Conservation (phyloP, 2,329 filamentous ascomycete genomes). For the Neocucurbitaria cava region DNA sequence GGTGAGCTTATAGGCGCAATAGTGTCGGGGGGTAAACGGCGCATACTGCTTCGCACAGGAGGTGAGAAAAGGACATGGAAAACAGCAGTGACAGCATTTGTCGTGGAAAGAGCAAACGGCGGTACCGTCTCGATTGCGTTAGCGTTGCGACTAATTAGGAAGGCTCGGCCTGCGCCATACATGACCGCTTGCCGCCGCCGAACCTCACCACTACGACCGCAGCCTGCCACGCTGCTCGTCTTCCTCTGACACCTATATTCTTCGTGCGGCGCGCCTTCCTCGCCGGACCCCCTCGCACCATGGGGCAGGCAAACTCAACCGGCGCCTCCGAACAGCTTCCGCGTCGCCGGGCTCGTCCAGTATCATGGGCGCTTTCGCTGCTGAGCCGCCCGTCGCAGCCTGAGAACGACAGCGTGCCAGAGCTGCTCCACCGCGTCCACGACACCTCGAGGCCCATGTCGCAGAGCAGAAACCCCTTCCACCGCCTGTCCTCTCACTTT, state of each 20-base stretch:
- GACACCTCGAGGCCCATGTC: conserved; percentile 26
- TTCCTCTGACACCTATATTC: conserved; percentile 2
- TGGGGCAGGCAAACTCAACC: conserved; percentile 50
- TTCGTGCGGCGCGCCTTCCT: conserved; percentile 26
- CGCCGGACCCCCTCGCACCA: conserved; percentile 38
- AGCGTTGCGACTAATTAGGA: conserved; percentile 6
- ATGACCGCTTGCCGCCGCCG: conserved; percentile 17
- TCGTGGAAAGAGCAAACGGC: conserved; percentile 5
- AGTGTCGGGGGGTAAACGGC: background rate
- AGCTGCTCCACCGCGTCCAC: conserved; percentile 23
- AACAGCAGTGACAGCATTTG: no score
- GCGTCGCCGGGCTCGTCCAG: conserved; percentile 38
- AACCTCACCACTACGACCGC: conserved; percentile 14
- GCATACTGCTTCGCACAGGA: background rate
- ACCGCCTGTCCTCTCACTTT: conserved; percentile 36
- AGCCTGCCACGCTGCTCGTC: conserved; percentile 9
- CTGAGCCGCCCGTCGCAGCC: conserved; percentile 22
- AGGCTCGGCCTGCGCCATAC: conserved; percentile 19
- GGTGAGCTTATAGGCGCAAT: conserved; percentile 8
- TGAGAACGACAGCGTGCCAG: conserved; percentile 27
- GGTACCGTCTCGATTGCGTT: conserved; percentile 2
- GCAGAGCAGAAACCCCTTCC: conserved; percentile 39
- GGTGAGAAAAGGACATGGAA: background rate
- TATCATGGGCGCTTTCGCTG: conserved; percentile 43
- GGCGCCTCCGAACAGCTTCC: conserved; percentile 30